Conservation (phyloP, 1,284 basidiomycete species). For the Caloboletus firmus region DNA sequence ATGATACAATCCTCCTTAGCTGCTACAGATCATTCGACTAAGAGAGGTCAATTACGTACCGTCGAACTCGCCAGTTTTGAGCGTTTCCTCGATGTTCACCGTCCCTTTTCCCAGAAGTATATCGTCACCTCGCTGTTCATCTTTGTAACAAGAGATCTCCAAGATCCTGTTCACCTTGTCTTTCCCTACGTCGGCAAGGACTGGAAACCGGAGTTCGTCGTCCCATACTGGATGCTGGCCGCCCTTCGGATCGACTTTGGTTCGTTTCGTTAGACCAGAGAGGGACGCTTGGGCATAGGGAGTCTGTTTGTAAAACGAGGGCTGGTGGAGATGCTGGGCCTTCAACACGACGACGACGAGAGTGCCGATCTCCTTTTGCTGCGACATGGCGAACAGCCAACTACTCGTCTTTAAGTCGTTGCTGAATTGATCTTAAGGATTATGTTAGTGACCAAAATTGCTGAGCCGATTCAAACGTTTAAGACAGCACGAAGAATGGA, state of each 20-base stretch:
- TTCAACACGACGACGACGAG: conserved; percentile 74
- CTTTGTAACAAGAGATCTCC: conserved; percentile 63
- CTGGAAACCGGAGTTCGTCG: conserved; percentile 62
- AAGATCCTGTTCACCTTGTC: conserved; percentile 49
- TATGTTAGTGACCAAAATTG: neutral
- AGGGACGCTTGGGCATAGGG: conserved; percentile 57
- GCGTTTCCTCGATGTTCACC: conserved; percentile 64
- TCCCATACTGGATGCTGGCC: conserved; percentile 82
- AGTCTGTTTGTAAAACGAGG: conserved; percentile 76
- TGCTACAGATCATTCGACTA: neutral
- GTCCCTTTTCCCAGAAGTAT: conserved; percentile 56
- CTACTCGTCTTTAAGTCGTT: neutral
- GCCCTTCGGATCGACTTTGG: conserved; percentile 64
- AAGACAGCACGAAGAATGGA: no score
- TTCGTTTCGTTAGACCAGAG: conserved; percentile 51
- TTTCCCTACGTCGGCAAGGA: conserved; percentile 42
- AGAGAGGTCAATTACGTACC: conserved; percentile 44
- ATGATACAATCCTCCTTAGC: conserved; percentile 11
- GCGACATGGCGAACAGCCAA: conserved; percentile 25
- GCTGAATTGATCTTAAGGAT: neutral
- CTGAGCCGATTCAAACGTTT: neutral
- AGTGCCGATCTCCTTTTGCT: conserved; percentile 56
- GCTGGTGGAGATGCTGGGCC: conserved; percentile 67
- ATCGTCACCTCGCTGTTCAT: conserved; percentile 60
- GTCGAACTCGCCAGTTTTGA: conserved; percentile 74